Conservation (phyloP, 768 basidiomycete genomes). For the Pholiota molesta region DNA sequence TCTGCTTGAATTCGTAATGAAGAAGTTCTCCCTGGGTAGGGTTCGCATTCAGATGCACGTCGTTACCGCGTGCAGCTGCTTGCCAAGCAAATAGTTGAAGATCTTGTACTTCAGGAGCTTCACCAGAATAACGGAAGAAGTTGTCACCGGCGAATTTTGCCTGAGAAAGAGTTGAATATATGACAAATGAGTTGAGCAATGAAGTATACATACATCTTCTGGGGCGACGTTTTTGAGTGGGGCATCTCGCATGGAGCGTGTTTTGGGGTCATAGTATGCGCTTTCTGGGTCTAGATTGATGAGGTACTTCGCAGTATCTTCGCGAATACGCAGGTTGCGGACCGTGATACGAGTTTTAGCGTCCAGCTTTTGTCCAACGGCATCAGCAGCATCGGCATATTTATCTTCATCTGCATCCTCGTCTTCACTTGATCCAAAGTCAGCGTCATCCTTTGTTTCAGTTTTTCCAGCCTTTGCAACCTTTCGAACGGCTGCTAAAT, state of each 20-base stretch:
- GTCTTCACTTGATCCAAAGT: slow-evolving; percentile 96
- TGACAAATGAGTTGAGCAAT: background rate
- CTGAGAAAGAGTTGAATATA: slow-evolving; percentile 37
- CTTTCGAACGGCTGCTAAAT: slow-evolving; percentile 88
- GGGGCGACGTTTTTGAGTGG: slow-evolving; percentile 73
- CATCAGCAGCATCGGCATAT: slow-evolving; percentile 97
- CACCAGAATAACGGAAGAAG: slow-evolving; percentile 89
- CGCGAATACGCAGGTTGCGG: slow-evolving; percentile 96
- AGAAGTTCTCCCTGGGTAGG: slow-evolving; percentile 94
- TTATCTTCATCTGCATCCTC: slow-evolving; percentile 97
- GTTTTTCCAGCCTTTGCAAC: slow-evolving; percentile 89
- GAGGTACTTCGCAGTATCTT: slow-evolving; percentile 98
- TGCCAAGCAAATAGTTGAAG: slow-evolving; percentile 99
- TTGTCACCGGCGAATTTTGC: slow-evolving; percentile 96
- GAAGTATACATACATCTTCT: slow-evolving; percentile 68
- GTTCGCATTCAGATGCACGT: slow-evolving; percentile 94
- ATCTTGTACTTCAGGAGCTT: slow-evolving; percentile 88
- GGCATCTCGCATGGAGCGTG: slow-evolving; percentile 98
- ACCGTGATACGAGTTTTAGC: slow-evolving; percentile 98
- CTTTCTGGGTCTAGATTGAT: slow-evolving; percentile 94
- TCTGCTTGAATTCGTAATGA: slow-evolving; percentile 88
- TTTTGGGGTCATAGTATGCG: slow-evolving; percentile 99
- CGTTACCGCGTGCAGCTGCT: slow-evolving; percentile 88
- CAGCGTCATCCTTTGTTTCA: slow-evolving; percentile 78
- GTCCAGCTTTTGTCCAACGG: slow-evolving; percentile 97